Evolutionary conservation across 164 flowering plant species (phyloP).

Genomic region (Chimonanthus praecox): DNA sequence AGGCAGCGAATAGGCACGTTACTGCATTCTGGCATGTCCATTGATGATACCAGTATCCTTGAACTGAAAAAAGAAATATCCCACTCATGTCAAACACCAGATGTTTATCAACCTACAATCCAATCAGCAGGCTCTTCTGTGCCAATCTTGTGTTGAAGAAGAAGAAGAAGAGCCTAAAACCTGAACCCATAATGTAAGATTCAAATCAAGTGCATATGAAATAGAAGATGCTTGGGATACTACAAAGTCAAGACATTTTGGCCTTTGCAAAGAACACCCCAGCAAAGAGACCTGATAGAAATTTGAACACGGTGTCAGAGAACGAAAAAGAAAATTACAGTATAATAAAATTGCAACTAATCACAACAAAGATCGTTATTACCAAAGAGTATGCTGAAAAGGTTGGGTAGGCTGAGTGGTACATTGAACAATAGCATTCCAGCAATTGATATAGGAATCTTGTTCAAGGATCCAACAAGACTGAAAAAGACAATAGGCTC

Average conservation of each 20-base stretch:
- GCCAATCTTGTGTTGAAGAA: neutral
- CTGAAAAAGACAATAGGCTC: conserved; percentile 27
- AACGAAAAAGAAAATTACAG: neutral
- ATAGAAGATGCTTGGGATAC: neutral
- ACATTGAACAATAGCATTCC: conserved; percentile 68
- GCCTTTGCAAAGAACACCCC: conserved; percentile 75
- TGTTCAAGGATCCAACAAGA: conserved; percentile 84
- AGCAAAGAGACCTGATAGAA: conserved; percentile 62
- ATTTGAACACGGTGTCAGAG: neutral
- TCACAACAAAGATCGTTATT: conserved; percentile 9
- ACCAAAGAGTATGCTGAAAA: conserved; percentile 78
- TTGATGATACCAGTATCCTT: too few relatives aligned
- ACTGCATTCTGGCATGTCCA: too few relatives aligned
- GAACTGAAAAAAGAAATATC: too few relatives aligned
- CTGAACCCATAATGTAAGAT: neutral
- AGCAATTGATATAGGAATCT: conserved; percentile 69
- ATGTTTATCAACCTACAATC: neutral
- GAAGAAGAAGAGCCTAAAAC: too few relatives aligned
- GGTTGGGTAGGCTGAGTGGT: conserved; percentile 48
- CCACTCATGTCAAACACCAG: neutral
- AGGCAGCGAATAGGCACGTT: too few relatives aligned
- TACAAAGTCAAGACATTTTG: conserved; percentile 44
- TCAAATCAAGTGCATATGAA: neutral
- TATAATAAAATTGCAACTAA: neutral
- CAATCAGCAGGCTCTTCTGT: neutral